phyloP scores from a whole-genome alignment of 1,139 yeast species.

The Pichia sp. region DNA sequence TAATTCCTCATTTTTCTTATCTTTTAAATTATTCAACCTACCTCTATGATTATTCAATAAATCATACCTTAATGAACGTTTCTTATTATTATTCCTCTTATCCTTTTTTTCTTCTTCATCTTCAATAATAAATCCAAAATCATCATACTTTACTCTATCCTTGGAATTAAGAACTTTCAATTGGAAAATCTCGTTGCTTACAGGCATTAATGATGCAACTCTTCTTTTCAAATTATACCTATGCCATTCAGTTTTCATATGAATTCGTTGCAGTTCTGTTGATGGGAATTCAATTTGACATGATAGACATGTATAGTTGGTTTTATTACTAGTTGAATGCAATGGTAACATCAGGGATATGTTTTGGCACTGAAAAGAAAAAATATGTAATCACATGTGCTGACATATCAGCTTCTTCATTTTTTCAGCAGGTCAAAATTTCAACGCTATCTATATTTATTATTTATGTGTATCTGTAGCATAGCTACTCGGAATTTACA shows the following conservation, averaged over 20 bases:
- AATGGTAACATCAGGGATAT: constrained; percentile 12
- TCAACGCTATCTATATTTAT: too few species aligned
- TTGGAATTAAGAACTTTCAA: constrained; percentile 31
- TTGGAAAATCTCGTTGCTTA: constrained; percentile 51
- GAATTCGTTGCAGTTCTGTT: constrained; percentile 77
- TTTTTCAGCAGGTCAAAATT: too few species aligned
- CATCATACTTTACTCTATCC: constrained; percentile 43
- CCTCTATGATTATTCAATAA: constrained; percentile 10
- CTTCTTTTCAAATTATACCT: constrained; percentile 86
- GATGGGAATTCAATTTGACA: constrained; percentile 74
- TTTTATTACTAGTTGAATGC: constrained; percentile 21
- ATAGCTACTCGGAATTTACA: too few species aligned
- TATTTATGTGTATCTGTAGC: too few species aligned
- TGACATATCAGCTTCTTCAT: too few species aligned
- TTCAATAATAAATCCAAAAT: constrained; percentile 51
- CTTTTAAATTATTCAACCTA: constrained; percentile 1
- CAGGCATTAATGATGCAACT: constrained; percentile 78
- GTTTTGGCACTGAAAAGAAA: background rate
- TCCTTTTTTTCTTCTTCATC: constrained; percentile 15
- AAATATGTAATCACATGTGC: too few species aligned
- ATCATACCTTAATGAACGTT: constrained; percentile 33
- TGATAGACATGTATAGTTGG: constrained; percentile 71
- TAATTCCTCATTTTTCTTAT: background rate
- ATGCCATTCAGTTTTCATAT: constrained; percentile 97
- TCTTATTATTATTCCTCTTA: constrained; percentile 22